Evolutionary conservation across 148 eudicot genomes (phyloP).

Genomic region (Camellia sinensis): DNA sequence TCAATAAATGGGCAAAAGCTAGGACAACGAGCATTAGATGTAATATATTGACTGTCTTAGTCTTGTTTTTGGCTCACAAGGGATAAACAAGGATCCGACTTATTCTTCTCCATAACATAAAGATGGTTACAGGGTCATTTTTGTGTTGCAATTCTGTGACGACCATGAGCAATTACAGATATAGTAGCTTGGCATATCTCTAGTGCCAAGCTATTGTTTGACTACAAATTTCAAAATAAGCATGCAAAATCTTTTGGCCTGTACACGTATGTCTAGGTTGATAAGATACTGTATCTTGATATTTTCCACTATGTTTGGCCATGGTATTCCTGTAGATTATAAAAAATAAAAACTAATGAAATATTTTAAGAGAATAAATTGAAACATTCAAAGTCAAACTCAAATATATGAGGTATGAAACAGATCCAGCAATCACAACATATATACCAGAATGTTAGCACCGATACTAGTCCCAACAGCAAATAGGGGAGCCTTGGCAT

Average conservation of each 20-base stretch:
- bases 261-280: neutral
- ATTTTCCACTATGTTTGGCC: neutral
- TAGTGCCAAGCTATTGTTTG: neutral
- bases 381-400: neutral
- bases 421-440: conserved; percentile 8
- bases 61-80: neutral
- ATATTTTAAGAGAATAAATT: neutral
- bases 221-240: neutral
- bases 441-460: conserved; percentile 88
- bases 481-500: conserved; percentile 66
- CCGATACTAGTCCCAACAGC: conserved; percentile 89
- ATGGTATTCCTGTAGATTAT: neutral
- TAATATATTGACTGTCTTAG: neutral
- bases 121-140: neutral
- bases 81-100: neutral
- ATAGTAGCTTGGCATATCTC: neutral
- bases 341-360: neutral
- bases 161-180: neutral
- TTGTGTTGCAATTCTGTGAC: neutral
- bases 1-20: neutral
- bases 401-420: neutral
- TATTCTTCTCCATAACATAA: neutral
- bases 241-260: neutral
- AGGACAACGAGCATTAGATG: neutral
- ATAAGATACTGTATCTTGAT: neutral